Conservation (phyloP, 148 eudicot genomes). For the Cornus controversa region DNA sequence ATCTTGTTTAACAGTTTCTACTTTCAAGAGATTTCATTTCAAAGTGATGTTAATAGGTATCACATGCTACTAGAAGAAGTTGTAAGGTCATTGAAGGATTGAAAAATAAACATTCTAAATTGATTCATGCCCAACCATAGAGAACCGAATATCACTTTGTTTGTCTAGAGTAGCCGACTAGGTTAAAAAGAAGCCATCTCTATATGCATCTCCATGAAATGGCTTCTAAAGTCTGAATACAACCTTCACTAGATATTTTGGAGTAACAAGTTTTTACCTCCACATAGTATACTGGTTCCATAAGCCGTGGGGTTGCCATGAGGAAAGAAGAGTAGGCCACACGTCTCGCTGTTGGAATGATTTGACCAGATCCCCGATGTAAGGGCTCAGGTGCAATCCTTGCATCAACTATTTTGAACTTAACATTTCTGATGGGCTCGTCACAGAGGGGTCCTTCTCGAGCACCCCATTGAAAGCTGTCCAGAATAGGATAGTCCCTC, state of each 20-base stretch:
- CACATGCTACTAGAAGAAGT: conserved; percentile 1
- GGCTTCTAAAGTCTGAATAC: not conserved
- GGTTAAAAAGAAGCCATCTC: not conserved
- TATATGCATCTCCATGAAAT: not conserved
- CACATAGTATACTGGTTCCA: conserved; percentile 95
- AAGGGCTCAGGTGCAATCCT: conserved; percentile 91
- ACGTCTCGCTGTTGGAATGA: conserved; percentile 97
- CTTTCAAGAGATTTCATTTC: not conserved
- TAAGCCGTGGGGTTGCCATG: conserved; percentile 96
- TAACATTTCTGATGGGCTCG: conserved; percentile 96
- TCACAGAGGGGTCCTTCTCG: conserved; percentile 99
- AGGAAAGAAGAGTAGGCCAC: conserved; percentile 97
- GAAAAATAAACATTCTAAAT: conserved; percentile 12
- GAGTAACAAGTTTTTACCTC: conserved; percentile 48
- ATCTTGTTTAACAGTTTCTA: not conserved
- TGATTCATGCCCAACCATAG: too few species aligned
- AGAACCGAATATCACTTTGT: too few species aligned
- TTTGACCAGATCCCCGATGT: conserved; percentile 96
- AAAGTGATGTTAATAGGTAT: not conserved
- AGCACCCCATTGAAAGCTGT: conserved; percentile 99
- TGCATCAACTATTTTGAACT: conserved; percentile 98
- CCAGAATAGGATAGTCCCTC: conserved; percentile 9
- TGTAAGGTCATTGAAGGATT: not conserved
- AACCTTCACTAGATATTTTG: not conserved
- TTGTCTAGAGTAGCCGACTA: not conserved